phyloP scores from a whole-genome alignment of 164 flowering plant genomes.

The Aristolochia fimbriata region DNA sequence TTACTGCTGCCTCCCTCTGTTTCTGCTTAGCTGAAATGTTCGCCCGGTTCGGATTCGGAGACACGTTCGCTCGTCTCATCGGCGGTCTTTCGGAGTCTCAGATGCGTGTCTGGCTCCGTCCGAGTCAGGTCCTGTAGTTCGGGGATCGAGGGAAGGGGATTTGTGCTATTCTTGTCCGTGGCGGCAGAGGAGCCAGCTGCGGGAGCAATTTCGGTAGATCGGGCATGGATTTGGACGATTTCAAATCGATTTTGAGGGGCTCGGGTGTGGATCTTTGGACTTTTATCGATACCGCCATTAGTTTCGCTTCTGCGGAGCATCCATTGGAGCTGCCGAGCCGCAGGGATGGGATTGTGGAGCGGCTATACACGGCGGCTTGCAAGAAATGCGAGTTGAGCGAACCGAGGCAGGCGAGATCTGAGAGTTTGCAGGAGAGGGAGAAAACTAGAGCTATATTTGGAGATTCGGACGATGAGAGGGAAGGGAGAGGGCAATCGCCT shows the following conservation, averaged over 20 bases:
- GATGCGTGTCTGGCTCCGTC: background rate
- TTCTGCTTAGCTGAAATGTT: background rate
- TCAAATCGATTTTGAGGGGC: conserved; percentile 46
- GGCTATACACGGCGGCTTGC: conserved; percentile 41
- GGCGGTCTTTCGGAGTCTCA: background rate
- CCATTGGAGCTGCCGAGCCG: conserved; percentile 50
- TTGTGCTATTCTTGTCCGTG: background rate
- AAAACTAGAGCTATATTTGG: background rate
- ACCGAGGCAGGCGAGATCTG: conserved; percentile 5
- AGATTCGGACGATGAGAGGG: too few species aligned
- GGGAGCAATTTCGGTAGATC: background rate
- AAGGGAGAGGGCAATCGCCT: conserved; percentile 19
- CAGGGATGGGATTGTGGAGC: conserved; percentile 72
- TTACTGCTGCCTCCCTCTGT: too few species aligned
- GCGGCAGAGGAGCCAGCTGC: background rate
- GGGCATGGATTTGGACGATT: conserved; percentile 72
- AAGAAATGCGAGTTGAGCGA: conserved; percentile 25
- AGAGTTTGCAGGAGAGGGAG: conserved; percentile 2
- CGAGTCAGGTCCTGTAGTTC: background rate
- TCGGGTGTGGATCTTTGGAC: conserved; percentile 71
- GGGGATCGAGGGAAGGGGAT: background rate
- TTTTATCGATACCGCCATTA: conserved; percentile 70
- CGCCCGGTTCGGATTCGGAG: background rate
- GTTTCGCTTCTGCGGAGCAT: conserved; percentile 55
- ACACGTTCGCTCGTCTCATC: background rate